A percentile compares a stretch with the other conserved stretches of the same genome.
Conservation (phyloP, 1,284 basidiomycete species). For the Puccinia coronata region DNA sequence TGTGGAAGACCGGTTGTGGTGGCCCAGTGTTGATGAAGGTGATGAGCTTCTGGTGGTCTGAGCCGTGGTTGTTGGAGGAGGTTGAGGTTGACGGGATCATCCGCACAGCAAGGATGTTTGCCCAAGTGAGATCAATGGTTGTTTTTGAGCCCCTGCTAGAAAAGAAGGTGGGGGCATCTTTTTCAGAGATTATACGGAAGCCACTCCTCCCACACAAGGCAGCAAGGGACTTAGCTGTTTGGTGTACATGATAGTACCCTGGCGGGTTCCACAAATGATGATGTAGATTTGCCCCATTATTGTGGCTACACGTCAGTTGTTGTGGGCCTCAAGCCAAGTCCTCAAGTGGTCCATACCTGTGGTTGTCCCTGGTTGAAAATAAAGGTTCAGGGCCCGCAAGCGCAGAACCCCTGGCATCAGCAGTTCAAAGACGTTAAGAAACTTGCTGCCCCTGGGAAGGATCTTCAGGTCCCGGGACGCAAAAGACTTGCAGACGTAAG, state of each 20-base stretch:
- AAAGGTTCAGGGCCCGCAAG: no score
- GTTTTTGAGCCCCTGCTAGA: background rate
- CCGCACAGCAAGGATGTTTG: background rate
- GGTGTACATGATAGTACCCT: background rate
- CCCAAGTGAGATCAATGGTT: background rate
- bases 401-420: no score
- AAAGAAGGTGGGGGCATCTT: background rate
- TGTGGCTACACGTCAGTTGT: no score
- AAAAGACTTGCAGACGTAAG: no score
- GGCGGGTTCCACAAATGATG: constrained; percentile 13
- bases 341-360: no score
- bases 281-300: no score
- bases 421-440: no score
- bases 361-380: no score
- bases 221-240: background rate
- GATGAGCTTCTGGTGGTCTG: background rate
- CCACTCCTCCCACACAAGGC: background rate
- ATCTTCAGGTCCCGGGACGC: no score
- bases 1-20: background rate
- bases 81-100: background rate
- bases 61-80: background rate
- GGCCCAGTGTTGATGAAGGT: no score
- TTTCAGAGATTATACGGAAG: background rate
- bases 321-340: no score
- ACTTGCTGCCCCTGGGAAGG: no score